A percentile compares a stretch with the other conserved stretches of the same genome.
These are phyloP conservation scores for Emericellopsis atlantica DNA, from an alignment of 2,329 filamentous ascomycete genomes.

Conservation along the genomic window DNA sequence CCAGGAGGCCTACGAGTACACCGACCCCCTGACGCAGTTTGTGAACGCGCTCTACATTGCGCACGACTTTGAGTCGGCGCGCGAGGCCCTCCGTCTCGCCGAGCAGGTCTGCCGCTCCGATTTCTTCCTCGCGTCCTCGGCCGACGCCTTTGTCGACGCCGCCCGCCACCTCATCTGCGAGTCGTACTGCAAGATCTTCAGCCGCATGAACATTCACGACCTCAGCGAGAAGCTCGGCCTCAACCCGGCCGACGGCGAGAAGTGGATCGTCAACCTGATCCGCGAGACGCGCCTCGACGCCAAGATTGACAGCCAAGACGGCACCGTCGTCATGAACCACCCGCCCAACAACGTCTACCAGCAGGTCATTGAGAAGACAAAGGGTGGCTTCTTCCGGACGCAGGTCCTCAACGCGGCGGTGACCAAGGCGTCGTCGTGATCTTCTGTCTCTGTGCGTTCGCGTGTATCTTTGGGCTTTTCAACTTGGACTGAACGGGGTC, in stretches of 20 bases:
- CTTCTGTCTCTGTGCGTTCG: background rate
- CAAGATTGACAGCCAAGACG: slow-evolving; percentile 98
- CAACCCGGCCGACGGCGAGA: slow-evolving; percentile 91
- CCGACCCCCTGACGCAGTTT: slow-evolving; percentile 90
- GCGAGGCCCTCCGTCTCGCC: slow-evolving; percentile 74
- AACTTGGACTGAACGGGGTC: background rate
- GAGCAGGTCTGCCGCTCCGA: slow-evolving; percentile 86
- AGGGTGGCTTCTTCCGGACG: slow-evolving; percentile 96
- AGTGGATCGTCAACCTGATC: slow-evolving; percentile 99
- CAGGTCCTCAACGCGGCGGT: slow-evolving; percentile 73
- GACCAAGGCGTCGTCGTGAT: slow-evolving; percentile 21
- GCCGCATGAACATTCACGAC: slow-evolving; percentile 96
- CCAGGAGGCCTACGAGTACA: slow-evolving; percentile 97
- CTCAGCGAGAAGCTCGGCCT: slow-evolving; percentile 84
- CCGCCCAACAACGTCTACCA: slow-evolving; percentile 97
- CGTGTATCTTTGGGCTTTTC: background rate
- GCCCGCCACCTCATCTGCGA: slow-evolving; percentile 96
- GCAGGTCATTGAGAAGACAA: slow-evolving; percentile 97
- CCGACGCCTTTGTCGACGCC: slow-evolving; percentile 84
- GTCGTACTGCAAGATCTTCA: slow-evolving; percentile 99
- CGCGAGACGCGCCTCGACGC: slow-evolving; percentile 93
- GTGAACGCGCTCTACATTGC: slow-evolving; percentile 91
- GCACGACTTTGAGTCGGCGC: slow-evolving; percentile 79
- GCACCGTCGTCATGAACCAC: slow-evolving; percentile 98
- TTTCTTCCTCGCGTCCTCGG: slow-evolving; percentile 83